Evolutionary conservation across 1,284 basidiomycete species (phyloP).

Genomic region (Porodaedalea pini): DNA sequence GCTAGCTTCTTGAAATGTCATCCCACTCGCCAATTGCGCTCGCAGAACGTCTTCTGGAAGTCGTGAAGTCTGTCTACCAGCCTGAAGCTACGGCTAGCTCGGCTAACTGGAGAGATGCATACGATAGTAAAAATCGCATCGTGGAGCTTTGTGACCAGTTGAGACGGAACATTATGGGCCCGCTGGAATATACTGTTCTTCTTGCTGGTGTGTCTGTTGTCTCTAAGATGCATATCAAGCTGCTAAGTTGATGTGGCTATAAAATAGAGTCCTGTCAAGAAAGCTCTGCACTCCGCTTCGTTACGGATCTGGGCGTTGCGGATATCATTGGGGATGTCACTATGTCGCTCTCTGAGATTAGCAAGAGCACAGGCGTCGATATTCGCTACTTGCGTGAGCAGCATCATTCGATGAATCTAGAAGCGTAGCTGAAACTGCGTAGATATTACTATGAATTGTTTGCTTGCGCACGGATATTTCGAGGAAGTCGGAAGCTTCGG

Average conservation of each 20-base stretch:
- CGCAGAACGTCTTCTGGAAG: slow-evolving; percentile 19
- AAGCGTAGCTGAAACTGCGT: not conserved
- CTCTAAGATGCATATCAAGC: not conserved
- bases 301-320: slow-evolving; percentile 26
- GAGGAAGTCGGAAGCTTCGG: slow-evolving; percentile 22
- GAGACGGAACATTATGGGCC: slow-evolving; percentile 16
- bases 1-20: not conserved
- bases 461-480: slow-evolving; percentile 25
- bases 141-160: not conserved
- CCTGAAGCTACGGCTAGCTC: not conserved
- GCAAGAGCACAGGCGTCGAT: slow-evolving; percentile 24
- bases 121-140: not conserved
- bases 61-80: slow-evolving; percentile 7
- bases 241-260: not conserved
- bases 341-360: slow-evolving; percentile 23
- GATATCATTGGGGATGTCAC: slow-evolving; percentile 29
- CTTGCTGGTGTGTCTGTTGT: slow-evolving; percentile 16
- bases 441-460: slow-evolving; percentile 27
- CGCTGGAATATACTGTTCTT: slow-evolving; percentile 22
- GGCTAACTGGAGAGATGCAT: not conserved
- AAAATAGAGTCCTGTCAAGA: slow-evolving; percentile 32
- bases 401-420: no score
- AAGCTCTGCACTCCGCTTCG: slow-evolving; percentile 28
- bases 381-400: slow-evolving; percentile 25
- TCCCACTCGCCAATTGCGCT: not conserved